Evolutionary conservation across 2,329 filamentous ascomycete genomes (phyloP), one percentile per base, ranked within the genome.

Genomic region (Penicillium sp.): DNA sequence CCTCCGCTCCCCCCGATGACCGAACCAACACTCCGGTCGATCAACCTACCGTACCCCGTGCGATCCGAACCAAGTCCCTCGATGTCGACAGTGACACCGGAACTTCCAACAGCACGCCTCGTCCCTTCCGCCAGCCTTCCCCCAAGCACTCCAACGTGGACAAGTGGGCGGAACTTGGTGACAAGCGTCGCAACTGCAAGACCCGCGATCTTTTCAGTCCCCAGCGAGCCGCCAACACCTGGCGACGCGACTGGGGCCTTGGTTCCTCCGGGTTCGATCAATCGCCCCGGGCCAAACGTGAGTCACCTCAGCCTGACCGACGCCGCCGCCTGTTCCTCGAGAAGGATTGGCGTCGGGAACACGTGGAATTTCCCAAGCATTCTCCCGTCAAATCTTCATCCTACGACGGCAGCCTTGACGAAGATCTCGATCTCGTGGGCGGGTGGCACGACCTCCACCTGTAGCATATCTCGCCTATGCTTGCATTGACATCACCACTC

Each of bases 351-450:
- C 82, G 79, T 47, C 71, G 68, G 39, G 65, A 74, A 47, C 57
- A 59, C 22, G 57, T 56, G 49, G 67, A 70, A 48, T 58, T 58
- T 14, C 53, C 60, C 11, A 71, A 66, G 50, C 56, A 56, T 54
- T 67, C 63, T 61, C 65, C 58, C 55, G 65, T 63, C 63, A 72
- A 67, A 50, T 55, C 58, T 36, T 61, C 66, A 39, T 65, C 66
- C 63, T 73, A 79, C 67, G 86, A 88, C 76, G 82, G 66, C 49
- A 72, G 64, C 41, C 51, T 72, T 25, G 72, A 89, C 71, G 86
- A 86, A 68, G 88, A 92, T 68, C 76, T 92, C 79, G 91, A 95
- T 84, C 95, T 92, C 87, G 90, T 96, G 85, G 91, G 91, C 79
- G 90, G 89, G 76, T 95, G 89, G 85, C 85, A 89, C 73, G 85